Conservation (phyloP, 305 asterid genomes). For the Petunia hybrid region DNA sequence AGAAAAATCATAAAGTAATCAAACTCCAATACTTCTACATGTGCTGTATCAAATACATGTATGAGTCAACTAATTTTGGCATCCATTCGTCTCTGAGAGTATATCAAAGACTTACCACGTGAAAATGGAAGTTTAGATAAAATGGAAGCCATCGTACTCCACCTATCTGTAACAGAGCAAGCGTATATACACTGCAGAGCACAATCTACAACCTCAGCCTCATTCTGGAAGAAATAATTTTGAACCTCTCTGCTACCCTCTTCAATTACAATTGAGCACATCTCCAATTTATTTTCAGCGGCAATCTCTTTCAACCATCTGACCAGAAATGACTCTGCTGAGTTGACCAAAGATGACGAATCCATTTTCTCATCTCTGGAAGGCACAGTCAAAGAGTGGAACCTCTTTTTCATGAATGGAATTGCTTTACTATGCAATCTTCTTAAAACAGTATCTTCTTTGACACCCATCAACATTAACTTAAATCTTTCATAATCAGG, state of each 20-base stretch:
- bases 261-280: slow-evolving; percentile 77
- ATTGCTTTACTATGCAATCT: slow-evolving; percentile 76
- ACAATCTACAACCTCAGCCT: slow-evolving; percentile 74
- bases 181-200: slow-evolving; percentile 83
- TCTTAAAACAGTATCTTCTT: slow-evolving; percentile 67
- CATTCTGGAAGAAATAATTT: slow-evolving; percentile 67
- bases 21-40: not conserved
- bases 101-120: slow-evolving; percentile 59
- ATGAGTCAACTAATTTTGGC: not conserved
- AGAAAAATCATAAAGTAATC: not conserved
- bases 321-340: slow-evolving; percentile 72
- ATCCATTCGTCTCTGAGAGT: slow-evolving; percentile 11
- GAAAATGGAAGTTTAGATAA: slow-evolving; percentile 76
- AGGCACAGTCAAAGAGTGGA: slow-evolving; percentile 34
- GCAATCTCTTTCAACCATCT: slow-evolving; percentile 93
- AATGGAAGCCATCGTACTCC: slow-evolving; percentile 85
- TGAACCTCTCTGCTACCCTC: slow-evolving; percentile 69
- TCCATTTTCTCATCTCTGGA: slow-evolving; percentile 46
- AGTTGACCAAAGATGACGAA: slow-evolving; percentile 42
- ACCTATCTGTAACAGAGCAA: slow-evolving; percentile 80
- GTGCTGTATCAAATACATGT: not conserved
- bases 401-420: slow-evolving; percentile 79
- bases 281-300: slow-evolving; percentile 68
- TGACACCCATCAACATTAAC: slow-evolving; percentile 71
- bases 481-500: slow-evolving; percentile 92